Percentiles rank a stretch among this genome's conserved stretches.
phyloP scores from a whole-genome alignment of 306 rosid species.

The Prunus persica region DNA sequence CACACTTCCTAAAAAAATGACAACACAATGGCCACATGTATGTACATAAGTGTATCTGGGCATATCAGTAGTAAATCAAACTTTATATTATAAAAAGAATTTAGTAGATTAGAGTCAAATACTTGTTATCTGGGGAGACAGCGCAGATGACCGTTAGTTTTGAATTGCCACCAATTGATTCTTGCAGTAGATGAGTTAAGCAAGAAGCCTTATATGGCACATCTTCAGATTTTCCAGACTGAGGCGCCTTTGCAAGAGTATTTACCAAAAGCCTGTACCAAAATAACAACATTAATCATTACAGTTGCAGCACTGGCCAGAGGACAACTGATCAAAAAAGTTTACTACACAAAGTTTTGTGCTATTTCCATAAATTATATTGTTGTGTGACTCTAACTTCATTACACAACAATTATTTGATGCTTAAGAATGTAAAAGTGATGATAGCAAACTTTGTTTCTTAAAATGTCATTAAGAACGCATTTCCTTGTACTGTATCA shows the following conservation, averaged over 20 bases:
- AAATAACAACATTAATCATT: slow-evolving; percentile 22
- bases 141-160: slow-evolving; percentile 83
- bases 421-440: not conserved
- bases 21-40: not conserved
- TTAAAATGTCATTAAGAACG: not conserved
- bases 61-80: not conserved
- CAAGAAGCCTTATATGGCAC: slow-evolving; percentile 50
- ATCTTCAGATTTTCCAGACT: slow-evolving; percentile 47
- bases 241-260: slow-evolving; percentile 50
- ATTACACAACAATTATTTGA: not conserved
- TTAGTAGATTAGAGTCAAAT: slow-evolving; percentile 19
- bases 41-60: not conserved
- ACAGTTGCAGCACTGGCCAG: not conserved
- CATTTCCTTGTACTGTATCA: not conserved
- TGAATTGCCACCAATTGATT: slow-evolving; percentile 88
- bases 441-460: not conserved
- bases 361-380: not conserved
- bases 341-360: not conserved
- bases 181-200: slow-evolving; percentile 70
- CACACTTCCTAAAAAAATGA: not conserved
- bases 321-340: not conserved
- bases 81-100: slow-evolving; percentile 1
- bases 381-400: not conserved
- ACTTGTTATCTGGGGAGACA: slow-evolving; percentile 67
- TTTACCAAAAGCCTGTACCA: slow-evolving; percentile 70